phyloP scores from a whole-genome alignment of 2,329 filamentous ascomycete genomes.

The Aspergillus glaucus region DNA sequence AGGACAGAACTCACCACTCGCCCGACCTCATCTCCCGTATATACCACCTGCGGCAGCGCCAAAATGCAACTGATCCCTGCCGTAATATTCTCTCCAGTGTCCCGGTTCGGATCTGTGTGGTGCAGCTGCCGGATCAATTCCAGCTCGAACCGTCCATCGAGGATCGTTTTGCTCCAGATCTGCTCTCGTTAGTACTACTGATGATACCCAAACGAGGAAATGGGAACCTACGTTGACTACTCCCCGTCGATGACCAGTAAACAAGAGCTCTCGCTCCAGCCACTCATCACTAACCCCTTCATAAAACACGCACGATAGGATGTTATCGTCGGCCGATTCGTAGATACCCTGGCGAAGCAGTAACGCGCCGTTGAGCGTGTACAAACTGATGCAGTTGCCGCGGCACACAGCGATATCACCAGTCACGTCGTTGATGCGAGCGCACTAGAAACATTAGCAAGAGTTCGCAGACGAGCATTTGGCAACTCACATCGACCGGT shows the following conservation, averaged over 20 bases:
- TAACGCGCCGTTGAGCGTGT: constrained; percentile 79
- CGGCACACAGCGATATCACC: constrained; percentile 85
- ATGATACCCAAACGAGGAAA: neutral
- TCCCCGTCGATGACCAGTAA: constrained; percentile 80
- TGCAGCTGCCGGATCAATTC: constrained; percentile 76
- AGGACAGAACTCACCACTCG: constrained; percentile 62
- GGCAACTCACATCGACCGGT: constrained; percentile 38
- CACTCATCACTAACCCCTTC: constrained; percentile 87
- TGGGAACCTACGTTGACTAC: constrained; percentile 60
- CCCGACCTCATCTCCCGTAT: constrained; percentile 91
- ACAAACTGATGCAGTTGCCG: constrained; percentile 67
- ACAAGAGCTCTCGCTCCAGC: constrained; percentile 77
- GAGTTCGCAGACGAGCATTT: neutral
- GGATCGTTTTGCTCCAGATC: constrained; percentile 54
- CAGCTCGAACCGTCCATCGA: constrained; percentile 64
- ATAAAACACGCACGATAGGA: constrained; percentile 83
- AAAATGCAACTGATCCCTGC: constrained; percentile 80
- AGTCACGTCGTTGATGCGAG: constrained; percentile 80
- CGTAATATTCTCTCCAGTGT: constrained; percentile 48
- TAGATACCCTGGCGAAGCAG: constrained; percentile 79
- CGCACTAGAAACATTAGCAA: constrained; percentile 54
- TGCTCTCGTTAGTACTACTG: constrained; percentile 18
- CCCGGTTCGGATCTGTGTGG: constrained; percentile 64
- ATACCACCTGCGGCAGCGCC: constrained; percentile 75
- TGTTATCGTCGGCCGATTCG: constrained; percentile 62